Percentiles rank a stretch among this genome's conserved stretches.
These are phyloP conservation scores for Hagleromyces aurorensis DNA, from an alignment of 805 yeast species.

Conservation along the genomic window DNA sequence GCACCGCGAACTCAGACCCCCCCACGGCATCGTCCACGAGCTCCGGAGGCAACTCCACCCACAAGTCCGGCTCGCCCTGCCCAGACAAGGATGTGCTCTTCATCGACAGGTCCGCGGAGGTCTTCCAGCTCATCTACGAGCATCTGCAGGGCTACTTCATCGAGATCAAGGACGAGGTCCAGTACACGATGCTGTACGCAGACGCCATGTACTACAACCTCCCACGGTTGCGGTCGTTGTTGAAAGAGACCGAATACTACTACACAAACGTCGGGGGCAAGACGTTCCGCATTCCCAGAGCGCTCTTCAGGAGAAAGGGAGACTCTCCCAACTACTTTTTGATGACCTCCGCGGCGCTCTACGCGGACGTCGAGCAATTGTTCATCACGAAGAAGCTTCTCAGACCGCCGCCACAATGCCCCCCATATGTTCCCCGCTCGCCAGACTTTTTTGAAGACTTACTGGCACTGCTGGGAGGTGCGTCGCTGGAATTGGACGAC, in stretches of 20 bases:
- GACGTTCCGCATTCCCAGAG: slow-evolving; percentile 51
- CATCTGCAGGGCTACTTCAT: slow-evolving; percentile 81
- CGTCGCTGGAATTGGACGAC: slow-evolving; percentile 42
- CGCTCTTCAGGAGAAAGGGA: slow-evolving; percentile 49
- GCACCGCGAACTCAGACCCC: too few species aligned
- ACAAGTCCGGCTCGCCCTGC: slow-evolving; percentile 4
- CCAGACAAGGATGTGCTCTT: slow-evolving; percentile 37
- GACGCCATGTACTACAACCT: slow-evolving; percentile 71
- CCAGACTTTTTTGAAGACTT: slow-evolving; percentile 48
- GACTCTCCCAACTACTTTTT: slow-evolving; percentile 74
- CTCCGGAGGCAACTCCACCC: background rate
- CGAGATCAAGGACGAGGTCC: slow-evolving; percentile 48
- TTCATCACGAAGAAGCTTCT: slow-evolving; percentile 37
- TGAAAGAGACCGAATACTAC: slow-evolving; percentile 49
- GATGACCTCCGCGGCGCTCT: slow-evolving; percentile 46
- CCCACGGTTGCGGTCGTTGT: slow-evolving; percentile 41
- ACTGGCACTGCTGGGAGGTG: slow-evolving; percentile 49
- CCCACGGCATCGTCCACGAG: too few species aligned
- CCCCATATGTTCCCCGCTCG: slow-evolving; percentile 44
- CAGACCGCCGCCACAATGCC: slow-evolving; percentile 74
- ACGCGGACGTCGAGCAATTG: slow-evolving; percentile 41
- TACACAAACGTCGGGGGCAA: slow-evolving; percentile 49
- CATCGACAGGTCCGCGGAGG: slow-evolving; percentile 66
- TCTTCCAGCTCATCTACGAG: slow-evolving; percentile 55
- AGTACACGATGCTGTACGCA: slow-evolving; percentile 51